Evolutionary conservation across 1,284 basidiomycete species (phyloP), one percentile per base, ranked within the genome.

Genomic region (Naganishia sp.): DNA sequence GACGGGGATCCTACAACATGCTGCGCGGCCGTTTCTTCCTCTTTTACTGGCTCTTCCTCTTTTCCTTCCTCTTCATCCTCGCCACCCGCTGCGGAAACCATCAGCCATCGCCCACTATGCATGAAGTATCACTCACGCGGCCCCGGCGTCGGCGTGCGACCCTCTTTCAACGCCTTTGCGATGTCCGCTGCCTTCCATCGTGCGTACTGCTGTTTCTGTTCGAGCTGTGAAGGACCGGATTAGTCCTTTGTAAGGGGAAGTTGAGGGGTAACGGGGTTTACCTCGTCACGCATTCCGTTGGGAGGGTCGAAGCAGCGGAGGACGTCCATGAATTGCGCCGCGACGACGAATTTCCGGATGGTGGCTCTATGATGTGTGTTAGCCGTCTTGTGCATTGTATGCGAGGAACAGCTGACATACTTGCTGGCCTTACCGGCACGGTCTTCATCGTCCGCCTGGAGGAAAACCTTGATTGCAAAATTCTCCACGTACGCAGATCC

Each of bases 401-500:
- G 6, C 31, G 13, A 18, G 55, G 23, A 33, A 6, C 11, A 2
- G 28, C n/a, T 6, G 16, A 74, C 79, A 65, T 72, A 89, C 92
- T 87, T 86, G 53, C 87, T 90, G 15, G 88, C 87, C 59, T 82
- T 83, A 0, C 90, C 92, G 16, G 81, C 83, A 49, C 93, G 83
- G 76, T 97, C 94, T 75, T 94, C 90, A 70, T 90, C 88, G 76
- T 99, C 94, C n/a, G 95, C 94, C 64, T 84, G 83, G 11, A 84
- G 82, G 78, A 98, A 99, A 31, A 98, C 87, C 70, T 86, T 89
- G 43, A 95, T 80, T 0, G 92, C 94, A 82, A 97, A 97, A 81
- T 94, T 94, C 81, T 96, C 93, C 36, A 97, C 86, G 75, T 94
- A 94, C 3, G 93, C 92, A 1, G 88, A 85, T 57, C 90, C 90